Evolutionary conservation across 2,329 filamentous ascomycete species (phyloP).

Genomic region (Aspergillus caelatus): DNA sequence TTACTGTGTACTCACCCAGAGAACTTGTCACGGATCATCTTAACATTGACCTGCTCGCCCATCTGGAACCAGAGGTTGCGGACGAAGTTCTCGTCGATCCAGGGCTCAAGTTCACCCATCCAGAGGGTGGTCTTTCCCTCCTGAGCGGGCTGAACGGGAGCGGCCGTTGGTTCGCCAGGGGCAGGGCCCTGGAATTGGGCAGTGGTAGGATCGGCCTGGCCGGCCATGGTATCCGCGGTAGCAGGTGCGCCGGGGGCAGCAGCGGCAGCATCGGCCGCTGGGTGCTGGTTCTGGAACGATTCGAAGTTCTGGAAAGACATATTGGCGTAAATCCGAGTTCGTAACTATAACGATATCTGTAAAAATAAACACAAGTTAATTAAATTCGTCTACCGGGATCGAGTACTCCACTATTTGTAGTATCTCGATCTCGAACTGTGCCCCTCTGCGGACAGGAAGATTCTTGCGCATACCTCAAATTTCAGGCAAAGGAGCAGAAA

Average conservation of each 20-base stretch:
- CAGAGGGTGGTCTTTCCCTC: slow-evolving; percentile 62
- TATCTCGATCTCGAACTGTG: not conserved
- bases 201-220: slow-evolving; percentile 59
- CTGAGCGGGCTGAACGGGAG: slow-evolving; percentile 52
- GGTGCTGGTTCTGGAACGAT: slow-evolving; percentile 63
- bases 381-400: not conserved
- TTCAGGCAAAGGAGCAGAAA: slow-evolving; percentile 25
- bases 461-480: slow-evolving; percentile 22
- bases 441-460: not conserved
- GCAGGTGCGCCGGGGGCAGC: slow-evolving; percentile 50
- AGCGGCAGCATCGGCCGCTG: slow-evolving; percentile 57
- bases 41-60: slow-evolving; percentile 94
- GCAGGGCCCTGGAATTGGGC: slow-evolving; percentile 54
- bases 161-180: slow-evolving; percentile 44
- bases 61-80: slow-evolving; percentile 93
- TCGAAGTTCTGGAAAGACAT: slow-evolving; percentile 72
- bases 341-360: slow-evolving; percentile 26
- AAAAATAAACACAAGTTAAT: not conserved
- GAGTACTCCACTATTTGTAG: not conserved
- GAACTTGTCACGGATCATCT: slow-evolving; percentile 99
- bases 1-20: slow-evolving; percentile 70
- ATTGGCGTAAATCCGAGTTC: slow-evolving; percentile 33
- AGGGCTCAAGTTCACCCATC: slow-evolving; percentile 99
- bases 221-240: slow-evolving; percentile 57
- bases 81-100: slow-evolving; percentile 99